A percentile compares a stretch with the other conserved stretches of the same genome.
Conservation (phyloP, 108 stramenopile species). For the Conticribra guillardii region DNA sequence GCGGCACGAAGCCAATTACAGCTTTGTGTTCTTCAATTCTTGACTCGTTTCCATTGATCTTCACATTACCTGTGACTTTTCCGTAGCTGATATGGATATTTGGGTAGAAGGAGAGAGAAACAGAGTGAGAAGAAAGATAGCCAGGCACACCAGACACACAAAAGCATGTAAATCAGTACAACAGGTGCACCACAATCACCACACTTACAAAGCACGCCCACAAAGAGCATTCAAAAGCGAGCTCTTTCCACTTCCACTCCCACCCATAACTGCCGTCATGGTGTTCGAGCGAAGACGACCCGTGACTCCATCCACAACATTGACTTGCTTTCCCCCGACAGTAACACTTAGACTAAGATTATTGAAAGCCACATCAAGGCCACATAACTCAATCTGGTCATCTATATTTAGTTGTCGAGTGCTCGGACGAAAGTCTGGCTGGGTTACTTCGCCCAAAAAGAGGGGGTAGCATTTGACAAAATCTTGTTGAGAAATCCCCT, state of each 20-base stretch:
- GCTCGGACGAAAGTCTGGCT: background rate
- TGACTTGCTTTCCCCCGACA: slow-evolving; percentile 38
- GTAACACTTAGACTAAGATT: slow-evolving; percentile 44
- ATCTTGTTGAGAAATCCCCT: slow-evolving; percentile 23
- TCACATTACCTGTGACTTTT: slow-evolving; percentile 55
- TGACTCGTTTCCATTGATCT: slow-evolving; percentile 63
- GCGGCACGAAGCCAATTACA: slow-evolving; percentile 66
- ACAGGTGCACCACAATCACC: too few species aligned
- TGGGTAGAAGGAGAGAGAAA: too few species aligned
- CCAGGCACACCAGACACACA: too few species aligned
- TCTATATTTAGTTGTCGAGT: background rate
- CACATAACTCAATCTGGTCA: background rate
- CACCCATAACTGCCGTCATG: slow-evolving; percentile 25
- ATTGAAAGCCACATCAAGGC: slow-evolving; percentile 54
- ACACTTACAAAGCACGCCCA: slow-evolving; percentile 71
- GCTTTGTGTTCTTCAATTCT: slow-evolving; percentile 28
- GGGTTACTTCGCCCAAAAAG: slow-evolving; percentile 37
- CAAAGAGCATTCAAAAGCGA: slow-evolving; percentile 73
- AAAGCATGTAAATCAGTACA: too few species aligned
- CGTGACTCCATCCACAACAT: slow-evolving; percentile 52
- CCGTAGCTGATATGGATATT: too few species aligned
- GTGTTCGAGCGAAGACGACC: slow-evolving; percentile 55
- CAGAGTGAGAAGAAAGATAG: too few species aligned
- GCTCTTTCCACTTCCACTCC: slow-evolving; percentile 64
- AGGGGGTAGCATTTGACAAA: slow-evolving; percentile 50